Evolutionary conservation across 805 yeast species (phyloP).

Genomic region (Candida stauntonica): DNA sequence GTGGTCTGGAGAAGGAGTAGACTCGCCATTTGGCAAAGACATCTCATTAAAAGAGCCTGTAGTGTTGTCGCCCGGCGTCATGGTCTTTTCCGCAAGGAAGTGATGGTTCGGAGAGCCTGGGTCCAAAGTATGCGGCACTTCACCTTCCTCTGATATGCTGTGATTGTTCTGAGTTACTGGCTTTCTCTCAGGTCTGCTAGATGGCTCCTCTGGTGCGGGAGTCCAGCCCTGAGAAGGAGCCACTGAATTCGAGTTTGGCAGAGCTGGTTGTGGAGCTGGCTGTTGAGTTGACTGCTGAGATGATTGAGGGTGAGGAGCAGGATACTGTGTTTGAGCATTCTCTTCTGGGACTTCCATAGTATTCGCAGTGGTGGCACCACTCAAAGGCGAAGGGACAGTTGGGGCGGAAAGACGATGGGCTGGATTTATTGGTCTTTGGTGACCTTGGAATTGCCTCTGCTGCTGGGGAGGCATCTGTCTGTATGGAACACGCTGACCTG

Average conservation of each 20-base stretch:
- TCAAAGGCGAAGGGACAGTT: constrained; percentile 19
- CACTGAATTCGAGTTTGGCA: too few species aligned
- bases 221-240: too few species aligned
- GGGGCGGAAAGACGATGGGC: constrained; percentile 19
- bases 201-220: too few species aligned
- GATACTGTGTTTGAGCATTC: too few species aligned
- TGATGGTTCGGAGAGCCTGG: constrained; percentile 15
- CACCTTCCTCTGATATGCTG: too few species aligned
- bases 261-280: constrained; percentile 1
- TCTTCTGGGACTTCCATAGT: too few species aligned
- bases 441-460: constrained; percentile 5
- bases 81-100: constrained; percentile 23
- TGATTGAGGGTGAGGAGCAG: too few species aligned
- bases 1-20: constrained; percentile 22
- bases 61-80: constrained; percentile 11
- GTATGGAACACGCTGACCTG: constrained; percentile 9
- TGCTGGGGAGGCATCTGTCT: constrained; percentile 7
- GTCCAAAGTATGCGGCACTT: background rate
- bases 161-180: too few species aligned
- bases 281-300: background rate
- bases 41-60: constrained; percentile 9
- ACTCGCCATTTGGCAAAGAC: constrained; percentile 20
- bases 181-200: background rate
- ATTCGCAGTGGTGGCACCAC: constrained; percentile 5
- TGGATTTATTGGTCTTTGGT: constrained; percentile 9